Base-by-base conservation (phyloP, 2,329 filamentous ascomycete species). In the Ophiobolus disseminans region DNA sequence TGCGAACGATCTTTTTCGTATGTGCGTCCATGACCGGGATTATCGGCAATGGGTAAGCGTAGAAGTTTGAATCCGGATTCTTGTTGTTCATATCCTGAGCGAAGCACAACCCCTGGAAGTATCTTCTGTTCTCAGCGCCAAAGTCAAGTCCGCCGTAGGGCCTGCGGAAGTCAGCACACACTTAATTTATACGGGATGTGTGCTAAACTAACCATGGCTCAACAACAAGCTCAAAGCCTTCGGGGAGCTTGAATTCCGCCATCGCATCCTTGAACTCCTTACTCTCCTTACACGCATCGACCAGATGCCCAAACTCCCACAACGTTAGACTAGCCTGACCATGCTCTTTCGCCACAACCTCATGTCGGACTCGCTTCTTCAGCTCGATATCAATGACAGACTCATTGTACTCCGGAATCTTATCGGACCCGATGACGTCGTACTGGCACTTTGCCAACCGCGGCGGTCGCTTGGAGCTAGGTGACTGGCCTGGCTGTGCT, bases 31-130 rank as follows among this genome's bases (percentile, higher is more conserved):
- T 65, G 26, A 74, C 60, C 0, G 72, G 70, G 21, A 72, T 72
- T 0, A 75, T 40, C 5, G 72, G 71, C 3, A 74, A 48, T 5
- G 73, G 73, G 35, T 71, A 74, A n/a, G 69, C 68, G 51, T 75
- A 75, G 45, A 72, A 74, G 46, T 75, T 74, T 13, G 70, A 70
- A 47, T 74, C 72, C 3, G 65, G 51, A 40, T 82, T 82, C 11
- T 75, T 74, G 45, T 64, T 76, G 37, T 70, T 63, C 5, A 65
- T 76, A 40, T 80, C 76, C 50, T 75, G 73, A 0, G 80, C 81
- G 55, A 83, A 83, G 58, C 78, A 81, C 3, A 84, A 64, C 1
- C 77, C 78, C 62, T 83, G 81, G 61, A 82, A 81, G 58, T 79
- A 82, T 36, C 81, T 76, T 20, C 70, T 64, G 38, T 77, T 76